phyloP scores from a whole-genome alignment of 176 grass and related monocot genomes.

The Metroxylon sagu region DNA sequence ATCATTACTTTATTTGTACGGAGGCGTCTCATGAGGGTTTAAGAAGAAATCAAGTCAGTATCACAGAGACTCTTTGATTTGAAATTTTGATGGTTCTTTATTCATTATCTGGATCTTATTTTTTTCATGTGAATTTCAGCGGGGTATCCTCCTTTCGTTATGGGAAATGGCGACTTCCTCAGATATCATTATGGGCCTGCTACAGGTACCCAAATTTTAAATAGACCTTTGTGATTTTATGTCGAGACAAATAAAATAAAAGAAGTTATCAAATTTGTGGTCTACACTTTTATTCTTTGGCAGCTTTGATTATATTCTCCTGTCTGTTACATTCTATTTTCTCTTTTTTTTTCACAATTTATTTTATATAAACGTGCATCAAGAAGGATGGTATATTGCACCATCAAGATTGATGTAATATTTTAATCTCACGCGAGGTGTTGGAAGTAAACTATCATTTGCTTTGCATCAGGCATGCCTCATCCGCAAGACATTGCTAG shows the following conservation, averaged over 20 bases:
- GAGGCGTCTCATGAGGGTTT: background rate
- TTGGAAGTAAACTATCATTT: background rate
- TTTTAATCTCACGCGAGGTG: too few relatives aligned
- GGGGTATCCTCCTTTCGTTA: background rate
- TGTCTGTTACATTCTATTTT: too few relatives aligned
- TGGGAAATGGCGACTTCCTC: background rate
- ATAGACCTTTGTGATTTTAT: background rate
- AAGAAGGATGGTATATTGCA: too few relatives aligned
- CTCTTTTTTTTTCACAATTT: too few relatives aligned
- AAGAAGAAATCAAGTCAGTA: slow-evolving; percentile 1
- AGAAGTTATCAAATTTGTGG: too few relatives aligned
- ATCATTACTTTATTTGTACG: slow-evolving; percentile 7
- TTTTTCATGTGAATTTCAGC: background rate
- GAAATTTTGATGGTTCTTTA: too few relatives aligned
- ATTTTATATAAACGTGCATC: too few relatives aligned
- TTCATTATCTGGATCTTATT: background rate
- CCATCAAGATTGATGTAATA: too few relatives aligned
- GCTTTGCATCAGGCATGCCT: background rate
- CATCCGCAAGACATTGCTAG: background rate
- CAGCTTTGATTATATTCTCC: too few relatives aligned
- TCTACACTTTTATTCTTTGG: too few relatives aligned
- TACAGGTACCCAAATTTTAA: background rate
- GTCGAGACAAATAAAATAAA: too few relatives aligned
- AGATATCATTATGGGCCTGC: slow-evolving; percentile 4
- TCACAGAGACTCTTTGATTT: background rate